Evolutionary conservation across 2,329 filamentous ascomycete species (phyloP).

Genomic region (Neopestalotiopsis rosae): DNA sequence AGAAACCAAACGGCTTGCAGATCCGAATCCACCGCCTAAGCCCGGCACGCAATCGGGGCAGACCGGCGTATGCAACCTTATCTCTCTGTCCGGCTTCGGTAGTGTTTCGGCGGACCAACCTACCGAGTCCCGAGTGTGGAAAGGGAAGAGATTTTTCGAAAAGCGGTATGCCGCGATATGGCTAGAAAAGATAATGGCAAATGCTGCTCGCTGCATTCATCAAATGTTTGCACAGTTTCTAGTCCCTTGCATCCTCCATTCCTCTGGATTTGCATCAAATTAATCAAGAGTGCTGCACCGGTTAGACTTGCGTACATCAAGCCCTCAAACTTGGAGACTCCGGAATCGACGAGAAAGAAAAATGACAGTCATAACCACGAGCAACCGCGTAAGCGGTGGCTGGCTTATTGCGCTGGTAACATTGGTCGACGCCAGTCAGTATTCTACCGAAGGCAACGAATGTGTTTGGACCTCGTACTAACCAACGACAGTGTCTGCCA

Average conservation of each 20-base stretch:
- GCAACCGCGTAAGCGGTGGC: conserved; percentile 20
- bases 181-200: background rate
- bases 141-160: background rate
- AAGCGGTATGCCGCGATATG: background rate
- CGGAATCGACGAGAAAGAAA: background rate
- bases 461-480: background rate
- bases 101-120: conserved; percentile 10
- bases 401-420: conserved; percentile 35
- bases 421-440: conserved; percentile 37
- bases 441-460: conserved; percentile 20
- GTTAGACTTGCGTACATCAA: background rate
- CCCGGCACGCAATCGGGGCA: conserved; percentile 2
- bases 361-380: background rate
- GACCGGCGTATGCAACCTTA: conserved; percentile 11
- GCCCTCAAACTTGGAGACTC: background rate
- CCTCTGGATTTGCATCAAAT: background rate
- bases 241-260: background rate
- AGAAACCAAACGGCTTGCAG: background rate
- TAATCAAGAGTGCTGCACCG: background rate
- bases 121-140: background rate
- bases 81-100: conserved; percentile 9
- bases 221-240: background rate
- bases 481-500: conserved; percentile 30
- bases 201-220: background rate
- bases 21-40: background rate